phyloP scores from a whole-genome alignment of 106 monocot species.

The Dendrobium huoshanense region DNA sequence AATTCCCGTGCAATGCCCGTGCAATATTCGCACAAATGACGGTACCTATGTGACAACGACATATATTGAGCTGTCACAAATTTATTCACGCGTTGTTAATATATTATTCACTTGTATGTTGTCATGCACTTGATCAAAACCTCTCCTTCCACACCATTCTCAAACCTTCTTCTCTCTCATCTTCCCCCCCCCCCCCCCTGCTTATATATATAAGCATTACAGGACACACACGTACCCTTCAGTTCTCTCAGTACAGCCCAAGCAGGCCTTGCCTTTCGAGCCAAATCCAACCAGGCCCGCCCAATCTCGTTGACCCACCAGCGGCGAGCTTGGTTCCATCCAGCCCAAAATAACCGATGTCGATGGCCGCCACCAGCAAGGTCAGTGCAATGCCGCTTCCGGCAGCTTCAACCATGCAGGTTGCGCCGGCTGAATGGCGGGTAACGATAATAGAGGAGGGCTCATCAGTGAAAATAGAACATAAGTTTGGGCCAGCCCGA shows the following conservation, averaged over 20 bases:
- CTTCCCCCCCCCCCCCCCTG: no score
- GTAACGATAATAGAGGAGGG: slow-evolving; percentile 18
- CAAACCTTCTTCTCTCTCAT: no score
- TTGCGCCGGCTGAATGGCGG: slow-evolving; percentile 17
- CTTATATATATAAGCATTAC: background rate
- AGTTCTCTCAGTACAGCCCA: background rate
- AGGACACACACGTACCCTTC: background rate
- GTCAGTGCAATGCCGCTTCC: background rate
- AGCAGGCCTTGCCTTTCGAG: background rate
- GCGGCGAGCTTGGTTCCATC: background rate
- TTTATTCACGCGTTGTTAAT: no score
- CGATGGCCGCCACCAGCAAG: background rate
- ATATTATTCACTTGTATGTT: background rate
- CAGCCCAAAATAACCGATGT: background rate
- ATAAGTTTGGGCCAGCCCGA: background rate
- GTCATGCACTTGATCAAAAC: background rate
- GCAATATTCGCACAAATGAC: no score
- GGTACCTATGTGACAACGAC: no score
- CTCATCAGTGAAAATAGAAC: slow-evolving; percentile 11
- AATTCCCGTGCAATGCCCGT: no score
- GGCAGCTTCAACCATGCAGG: background rate
- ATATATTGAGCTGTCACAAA: no score
- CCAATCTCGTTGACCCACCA: background rate
- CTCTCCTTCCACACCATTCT: background rate
- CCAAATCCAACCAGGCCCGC: background rate